Base-by-base conservation (phyloP, 805 yeast genomes). In the Cyberlindnera meyerae region DNA sequence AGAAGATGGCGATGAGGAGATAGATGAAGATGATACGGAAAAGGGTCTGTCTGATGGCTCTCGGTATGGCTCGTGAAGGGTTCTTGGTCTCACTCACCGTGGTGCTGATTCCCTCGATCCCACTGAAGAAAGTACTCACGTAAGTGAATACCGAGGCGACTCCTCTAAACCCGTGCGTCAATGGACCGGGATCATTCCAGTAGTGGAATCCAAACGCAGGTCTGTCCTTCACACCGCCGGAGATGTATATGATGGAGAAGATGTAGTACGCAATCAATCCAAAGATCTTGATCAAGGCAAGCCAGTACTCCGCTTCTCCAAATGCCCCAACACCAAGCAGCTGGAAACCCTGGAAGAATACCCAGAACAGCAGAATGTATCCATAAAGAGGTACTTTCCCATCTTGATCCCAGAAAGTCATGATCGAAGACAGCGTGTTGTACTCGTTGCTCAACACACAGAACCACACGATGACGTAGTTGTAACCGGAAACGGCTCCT, bases 81-180 rank as follows among this genome's bases (percentile, higher is more conserved):
- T 78, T 78, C 24, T 71, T 68, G 29, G 82, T 69, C 59, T 82
- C 93, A 57, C 86, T 85, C 11, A 84, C 82, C 6, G 85, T 70
- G 24, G 81, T 69, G 54, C 87, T 87, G 24, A 80, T 78, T 54
- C 80, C 70, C 59, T 82, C 93, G 40, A 82, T 77, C 55, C 89
- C 89, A 61, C 80, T 86, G 58, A 72, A 82, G 27, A 88, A 81
- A 61, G 82, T 82, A 16, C 83, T 80, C 18, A 88, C 83, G 40
- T 74, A 74, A 41, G 82, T 73, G 50, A 82, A 68, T 3, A 86
- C 79, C 25, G 68, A 66, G 0, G 75, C 82, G 33, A 78, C 63
- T 24, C 77, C 73, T 45, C 70, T 71, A 54, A 74, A 73, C 0
- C 78, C 79, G 45, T 61, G 49, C 11, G 60, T 60, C 34, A 71